Evolutionary conservation across 495 filamentous ascomycete species (phyloP).

Genomic region (Tuber melanosporum): DNA sequence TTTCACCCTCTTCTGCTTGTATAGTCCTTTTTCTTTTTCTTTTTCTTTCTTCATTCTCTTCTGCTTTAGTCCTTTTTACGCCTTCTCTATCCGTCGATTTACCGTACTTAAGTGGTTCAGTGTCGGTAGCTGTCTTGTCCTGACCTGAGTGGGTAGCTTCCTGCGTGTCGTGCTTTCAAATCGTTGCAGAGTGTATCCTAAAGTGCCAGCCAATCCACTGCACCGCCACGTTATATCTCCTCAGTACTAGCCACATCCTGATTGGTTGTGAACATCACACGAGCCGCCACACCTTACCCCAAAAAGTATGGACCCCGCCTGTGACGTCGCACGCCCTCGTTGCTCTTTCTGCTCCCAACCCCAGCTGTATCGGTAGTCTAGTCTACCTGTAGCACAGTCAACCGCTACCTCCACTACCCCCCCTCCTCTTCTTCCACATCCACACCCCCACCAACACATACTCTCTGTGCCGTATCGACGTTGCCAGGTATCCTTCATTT

Average conservation of each 20-base stretch:
- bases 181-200: conserved; percentile 30
- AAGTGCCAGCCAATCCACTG: conserved; percentile 28
- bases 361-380: neutral
- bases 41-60: neutral
- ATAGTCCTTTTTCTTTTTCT: neutral
- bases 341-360: conserved; percentile 1
- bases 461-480: conserved; percentile 23
- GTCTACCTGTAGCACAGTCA: neutral
- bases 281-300: conserved; percentile 23
- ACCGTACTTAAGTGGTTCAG: neutral
- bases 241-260: conserved; percentile 17
- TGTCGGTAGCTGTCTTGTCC: conserved; percentile 24
- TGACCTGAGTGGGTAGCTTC: neutral
- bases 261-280: conserved; percentile 14
- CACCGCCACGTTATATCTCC: conserved; percentile 27
- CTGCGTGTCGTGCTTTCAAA: neutral
- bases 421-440: neutral
- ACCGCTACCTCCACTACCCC: neutral
- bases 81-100: neutral
- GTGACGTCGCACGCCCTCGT: conserved; percentile 31
- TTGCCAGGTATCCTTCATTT: conserved; percentile 9
- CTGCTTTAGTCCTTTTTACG: neutral
- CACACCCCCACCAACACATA: conserved; percentile 13
- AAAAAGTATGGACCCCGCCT: conserved; percentile 10
- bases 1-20: neutral